phyloP scores from a whole-genome alignment of 2,329 filamentous ascomycete species.

The Hymenoscyphus fraxineus region DNA sequence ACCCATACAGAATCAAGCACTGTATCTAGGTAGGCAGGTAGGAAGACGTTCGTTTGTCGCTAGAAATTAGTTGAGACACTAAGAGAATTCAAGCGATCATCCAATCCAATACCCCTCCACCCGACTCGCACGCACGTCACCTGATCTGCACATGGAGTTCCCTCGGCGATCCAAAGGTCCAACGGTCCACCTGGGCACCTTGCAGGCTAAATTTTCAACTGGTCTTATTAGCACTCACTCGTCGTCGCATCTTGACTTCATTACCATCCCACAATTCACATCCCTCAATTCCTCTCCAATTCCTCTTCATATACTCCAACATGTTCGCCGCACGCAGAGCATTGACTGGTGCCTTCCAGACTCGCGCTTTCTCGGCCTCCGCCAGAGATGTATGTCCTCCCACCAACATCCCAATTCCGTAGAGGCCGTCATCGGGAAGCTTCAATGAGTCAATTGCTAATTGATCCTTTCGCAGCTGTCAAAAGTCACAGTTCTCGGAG shows the following conservation, averaged over 20 bases:
- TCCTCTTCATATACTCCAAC: slow-evolving; percentile 32
- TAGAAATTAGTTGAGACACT: no score
- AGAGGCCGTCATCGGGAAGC: neutral
- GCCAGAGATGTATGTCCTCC: slow-evolving; percentile 62
- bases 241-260: neutral
- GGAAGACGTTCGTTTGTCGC: no score
- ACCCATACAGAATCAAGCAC: no score
- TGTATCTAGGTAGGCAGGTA: no score
- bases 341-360: slow-evolving; percentile 56
- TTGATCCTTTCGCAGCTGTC: slow-evolving; percentile 62
- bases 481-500: slow-evolving; percentile 97
- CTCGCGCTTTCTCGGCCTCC: slow-evolving; percentile 77
- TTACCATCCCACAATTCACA: neutral
- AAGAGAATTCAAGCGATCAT: no score
- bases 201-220: slow-evolving; percentile 1
- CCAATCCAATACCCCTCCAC: no score
- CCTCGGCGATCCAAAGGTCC: neutral
- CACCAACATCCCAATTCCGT: slow-evolving; percentile 18
- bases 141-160: neutral
- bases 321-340: slow-evolving; percentile 73
- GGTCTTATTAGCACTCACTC: neutral
- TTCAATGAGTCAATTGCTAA: slow-evolving; percentile 23
- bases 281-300: neutral
- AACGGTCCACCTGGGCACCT: neutral
- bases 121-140: neutral